These are phyloP conservation scores for Adansonia digitata DNA, from an alignment of 345 rosid genomes.

Conservation along the genomic window DNA sequence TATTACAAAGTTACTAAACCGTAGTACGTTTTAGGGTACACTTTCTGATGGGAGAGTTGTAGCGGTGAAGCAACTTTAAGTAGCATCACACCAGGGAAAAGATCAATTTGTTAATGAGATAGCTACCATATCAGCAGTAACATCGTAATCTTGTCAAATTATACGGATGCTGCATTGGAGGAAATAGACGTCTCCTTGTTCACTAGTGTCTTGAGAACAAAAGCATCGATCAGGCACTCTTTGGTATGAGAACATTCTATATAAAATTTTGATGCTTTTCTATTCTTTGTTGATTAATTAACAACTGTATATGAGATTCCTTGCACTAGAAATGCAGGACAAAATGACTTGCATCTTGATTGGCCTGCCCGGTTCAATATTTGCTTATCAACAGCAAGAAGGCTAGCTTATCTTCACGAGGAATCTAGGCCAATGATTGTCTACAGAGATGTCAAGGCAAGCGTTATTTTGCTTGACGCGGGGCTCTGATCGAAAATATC, in stretches of 20 bases:
- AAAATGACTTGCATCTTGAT: constrained; percentile 27
- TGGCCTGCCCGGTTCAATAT: constrained; percentile 40
- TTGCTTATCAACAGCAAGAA: constrained; percentile 45
- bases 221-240: constrained; percentile 68
- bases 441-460: constrained; percentile 55
- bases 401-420: constrained; percentile 49
- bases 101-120: constrained; percentile 28
- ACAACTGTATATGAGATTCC: background rate
- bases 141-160: constrained; percentile 67
- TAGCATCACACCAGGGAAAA: constrained; percentile 40
- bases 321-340: constrained; percentile 9
- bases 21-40: constrained; percentile 18
- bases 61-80: constrained; percentile 36
- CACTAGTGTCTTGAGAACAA: constrained; percentile 66
- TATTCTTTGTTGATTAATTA: background rate
- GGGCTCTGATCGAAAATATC: constrained; percentile 48
- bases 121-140: constrained; percentile 41
- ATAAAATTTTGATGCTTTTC: background rate
- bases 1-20: background rate
- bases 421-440: constrained; percentile 49
- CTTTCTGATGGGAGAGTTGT: constrained; percentile 34
- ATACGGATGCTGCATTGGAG: constrained; percentile 66
- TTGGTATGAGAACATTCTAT: constrained; percentile 28
- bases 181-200: constrained; percentile 52
- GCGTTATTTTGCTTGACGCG: constrained; percentile 47